phyloP scores from a whole-genome alignment of 768 basidiomycete genomes.

The Heimioporus sp. region DNA sequence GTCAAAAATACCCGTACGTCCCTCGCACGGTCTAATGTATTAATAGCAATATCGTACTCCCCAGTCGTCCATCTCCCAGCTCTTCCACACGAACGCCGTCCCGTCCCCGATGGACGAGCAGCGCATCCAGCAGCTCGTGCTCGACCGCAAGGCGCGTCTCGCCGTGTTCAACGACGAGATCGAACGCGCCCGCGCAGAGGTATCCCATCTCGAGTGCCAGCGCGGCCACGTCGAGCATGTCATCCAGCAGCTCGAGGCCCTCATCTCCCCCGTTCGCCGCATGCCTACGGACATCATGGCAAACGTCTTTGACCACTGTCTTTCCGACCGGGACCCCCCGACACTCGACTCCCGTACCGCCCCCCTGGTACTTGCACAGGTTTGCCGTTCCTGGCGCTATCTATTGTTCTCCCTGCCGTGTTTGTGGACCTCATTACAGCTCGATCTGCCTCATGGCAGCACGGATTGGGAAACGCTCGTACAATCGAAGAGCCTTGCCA shows the following conservation, averaged over 20 bases:
- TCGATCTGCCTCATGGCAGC: constrained; percentile 21
- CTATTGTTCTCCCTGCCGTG: constrained; percentile 29
- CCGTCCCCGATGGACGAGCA: constrained; percentile 23
- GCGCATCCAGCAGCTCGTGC: constrained; percentile 13
- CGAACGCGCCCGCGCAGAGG: constrained; percentile 19
- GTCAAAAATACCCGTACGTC: too few species aligned
- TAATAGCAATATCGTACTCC: constrained; percentile 4
- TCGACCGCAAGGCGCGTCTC: constrained; percentile 15
- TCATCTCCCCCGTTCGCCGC: constrained; percentile 29
- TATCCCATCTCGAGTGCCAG: constrained; percentile 18
- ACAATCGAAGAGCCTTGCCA: constrained; percentile 25
- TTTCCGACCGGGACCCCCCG: constrained; percentile 8
- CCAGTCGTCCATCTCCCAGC: constrained; percentile 20
- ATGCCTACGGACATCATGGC: constrained; percentile 31
- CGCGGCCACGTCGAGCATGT: constrained; percentile 7
- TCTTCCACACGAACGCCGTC: constrained; percentile 28
- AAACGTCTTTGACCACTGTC: constrained; percentile 24
- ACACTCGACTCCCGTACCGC: constrained; percentile 11
- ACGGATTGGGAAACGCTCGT: constrained; percentile 25
- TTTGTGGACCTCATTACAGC: constrained; percentile 21
- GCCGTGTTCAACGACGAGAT: constrained; percentile 16
- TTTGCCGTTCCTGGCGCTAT: constrained; percentile 31
- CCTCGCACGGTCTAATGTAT: neutral
- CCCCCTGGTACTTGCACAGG: constrained; percentile 27
- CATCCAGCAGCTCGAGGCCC: constrained; percentile 25